Evolutionary conservation across 2,329 filamentous ascomycete genomes (phyloP).

Genomic region (Nectriaceae sp.): DNA sequence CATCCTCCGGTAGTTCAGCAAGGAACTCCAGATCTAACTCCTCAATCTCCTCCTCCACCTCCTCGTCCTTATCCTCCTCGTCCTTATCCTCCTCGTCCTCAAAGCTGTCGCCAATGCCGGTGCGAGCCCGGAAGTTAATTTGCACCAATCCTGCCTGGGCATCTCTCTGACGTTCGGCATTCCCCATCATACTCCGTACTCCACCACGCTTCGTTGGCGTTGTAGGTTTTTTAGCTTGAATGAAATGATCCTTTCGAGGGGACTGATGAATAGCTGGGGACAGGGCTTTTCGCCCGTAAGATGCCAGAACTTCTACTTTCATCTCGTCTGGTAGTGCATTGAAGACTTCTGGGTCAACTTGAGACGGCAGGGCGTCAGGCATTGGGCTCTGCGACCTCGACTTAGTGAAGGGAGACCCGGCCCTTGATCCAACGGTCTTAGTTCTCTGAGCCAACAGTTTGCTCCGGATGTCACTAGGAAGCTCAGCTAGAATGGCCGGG

Average conservation of each 20-base stretch:
- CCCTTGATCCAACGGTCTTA: conserved; percentile 18
- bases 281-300: conserved; percentile 55
- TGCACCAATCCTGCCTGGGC: conserved; percentile 66
- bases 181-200: conserved; percentile 41
- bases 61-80: conserved; percentile 50
- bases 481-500: conserved; percentile 75
- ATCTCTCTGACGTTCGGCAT: conserved; percentile 53
- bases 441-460: conserved; percentile 66
- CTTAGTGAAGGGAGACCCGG: conserved; percentile 29
- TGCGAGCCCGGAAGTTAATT: conserved; percentile 66
- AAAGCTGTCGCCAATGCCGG: conserved; percentile 31
- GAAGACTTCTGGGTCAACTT: conserved; percentile 84
- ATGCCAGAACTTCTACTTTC: conserved; percentile 77
- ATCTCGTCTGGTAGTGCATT: conserved; percentile 83
- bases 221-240: conserved; percentile 53
- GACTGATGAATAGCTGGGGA: conserved; percentile 49
- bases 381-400: conserved; percentile 43
- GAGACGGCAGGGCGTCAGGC: conserved; percentile 62
- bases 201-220: conserved; percentile 68
- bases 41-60: conserved; percentile 32
- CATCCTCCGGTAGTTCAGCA: conserved; percentile 78
- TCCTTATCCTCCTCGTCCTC: conserved; percentile 33
- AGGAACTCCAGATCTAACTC: conserved; percentile 73
- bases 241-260: conserved; percentile 56
- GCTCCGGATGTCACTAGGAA: conserved; percentile 80